Evolutionary conservation across 805 yeast genomes (phyloP).

Genomic region (Ogataea polymorpha): DNA sequence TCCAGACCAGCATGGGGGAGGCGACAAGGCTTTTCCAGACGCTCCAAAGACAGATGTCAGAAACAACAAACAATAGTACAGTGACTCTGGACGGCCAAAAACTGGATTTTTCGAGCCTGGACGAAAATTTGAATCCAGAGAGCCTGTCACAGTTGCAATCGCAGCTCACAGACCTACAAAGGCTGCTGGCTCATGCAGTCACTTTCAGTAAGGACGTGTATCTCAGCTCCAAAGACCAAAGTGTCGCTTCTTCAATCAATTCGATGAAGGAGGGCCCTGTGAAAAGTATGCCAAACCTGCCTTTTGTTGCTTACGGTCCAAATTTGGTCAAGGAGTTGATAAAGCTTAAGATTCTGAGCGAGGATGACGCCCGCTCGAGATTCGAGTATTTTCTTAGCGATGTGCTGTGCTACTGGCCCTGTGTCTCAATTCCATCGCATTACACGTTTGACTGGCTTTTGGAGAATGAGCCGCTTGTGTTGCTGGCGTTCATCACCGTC

Average conservation of each 20-base stretch:
- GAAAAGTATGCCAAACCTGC: slow-evolving; percentile 31
- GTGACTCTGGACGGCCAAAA: slow-evolving; percentile 11
- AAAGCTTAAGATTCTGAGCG: slow-evolving; percentile 33
- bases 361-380: slow-evolving; percentile 35
- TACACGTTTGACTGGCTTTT: slow-evolving; percentile 40
- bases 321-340: slow-evolving; percentile 39
- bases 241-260: slow-evolving; percentile 32
- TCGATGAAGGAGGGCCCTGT: slow-evolving; percentile 37
- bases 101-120: slow-evolving; percentile 11
- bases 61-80: slow-evolving; percentile 9
- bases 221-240: slow-evolving; percentile 2
- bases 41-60: slow-evolving; percentile 21
- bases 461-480: slow-evolving; percentile 41
- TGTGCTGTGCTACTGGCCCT: slow-evolving; percentile 47
- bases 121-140: slow-evolving; percentile 21
- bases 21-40: slow-evolving; percentile 24
- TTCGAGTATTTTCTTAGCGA: slow-evolving; percentile 36
- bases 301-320: slow-evolving; percentile 35
- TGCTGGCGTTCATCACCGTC: slow-evolving; percentile 43
- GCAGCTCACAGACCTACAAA: slow-evolving; percentile 33
- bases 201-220: slow-evolving; percentile 11
- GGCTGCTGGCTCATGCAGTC: slow-evolving; percentile 28
- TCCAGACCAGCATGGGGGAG: slow-evolving; percentile 28
- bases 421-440: slow-evolving; percentile 39
- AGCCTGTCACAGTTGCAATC: slow-evolving; percentile 26